A percentile compares a stretch with the other conserved stretches of the same genome.
phyloP scores from a whole-genome alignment of 768 basidiomycete species.

The Hygrophorus pudorinus region DNA sequence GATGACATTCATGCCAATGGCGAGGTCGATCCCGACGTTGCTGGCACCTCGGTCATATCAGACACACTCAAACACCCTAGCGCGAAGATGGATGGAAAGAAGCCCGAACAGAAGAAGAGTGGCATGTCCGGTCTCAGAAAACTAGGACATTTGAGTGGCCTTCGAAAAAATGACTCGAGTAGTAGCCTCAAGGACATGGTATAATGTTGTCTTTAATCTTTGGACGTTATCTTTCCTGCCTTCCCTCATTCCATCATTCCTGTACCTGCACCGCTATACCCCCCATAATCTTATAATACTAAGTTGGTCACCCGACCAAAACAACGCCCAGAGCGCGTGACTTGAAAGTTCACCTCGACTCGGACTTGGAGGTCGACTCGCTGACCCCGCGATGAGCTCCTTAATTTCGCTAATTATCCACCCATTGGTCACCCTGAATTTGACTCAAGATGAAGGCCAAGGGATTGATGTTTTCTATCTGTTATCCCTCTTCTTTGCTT shows the following conservation, averaged over 20 bases:
- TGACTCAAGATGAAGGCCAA: conserved; percentile 38
- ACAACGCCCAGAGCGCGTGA: too few relatives aligned
- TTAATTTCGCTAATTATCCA: conserved; percentile 42
- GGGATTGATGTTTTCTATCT: conserved; percentile 57
- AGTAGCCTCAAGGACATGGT: conserved; percentile 33
- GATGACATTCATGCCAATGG: conserved; percentile 22
- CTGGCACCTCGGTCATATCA: conserved; percentile 23
- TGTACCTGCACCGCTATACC: neutral
- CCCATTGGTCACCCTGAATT: conserved; percentile 40
- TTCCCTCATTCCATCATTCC: neutral
- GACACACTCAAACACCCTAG: conserved; percentile 13
- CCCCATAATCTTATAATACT: neutral
- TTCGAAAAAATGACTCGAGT: conserved; percentile 43
- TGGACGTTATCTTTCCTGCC: conserved; percentile 4
- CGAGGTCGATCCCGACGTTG: conserved; percentile 21
- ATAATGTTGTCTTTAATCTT: conserved; percentile 9
- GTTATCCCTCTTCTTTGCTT: conserved; percentile 58
- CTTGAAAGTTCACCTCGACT: neutral
- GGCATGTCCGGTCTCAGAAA: conserved; percentile 47
- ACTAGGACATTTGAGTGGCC: conserved; percentile 33
- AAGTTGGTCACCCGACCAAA: neutral
- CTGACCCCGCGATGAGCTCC: conserved; percentile 26
- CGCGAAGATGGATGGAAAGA: conserved; percentile 15
- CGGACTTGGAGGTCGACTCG: neutral
- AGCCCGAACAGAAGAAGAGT: conserved; percentile 50